A percentile compares a stretch with the other conserved stretches of the same genome.
These are phyloP conservation scores for Melocanna baccifera DNA, from an alignment of 176 grass and related monocot species.

Conservation along the genomic window DNA sequence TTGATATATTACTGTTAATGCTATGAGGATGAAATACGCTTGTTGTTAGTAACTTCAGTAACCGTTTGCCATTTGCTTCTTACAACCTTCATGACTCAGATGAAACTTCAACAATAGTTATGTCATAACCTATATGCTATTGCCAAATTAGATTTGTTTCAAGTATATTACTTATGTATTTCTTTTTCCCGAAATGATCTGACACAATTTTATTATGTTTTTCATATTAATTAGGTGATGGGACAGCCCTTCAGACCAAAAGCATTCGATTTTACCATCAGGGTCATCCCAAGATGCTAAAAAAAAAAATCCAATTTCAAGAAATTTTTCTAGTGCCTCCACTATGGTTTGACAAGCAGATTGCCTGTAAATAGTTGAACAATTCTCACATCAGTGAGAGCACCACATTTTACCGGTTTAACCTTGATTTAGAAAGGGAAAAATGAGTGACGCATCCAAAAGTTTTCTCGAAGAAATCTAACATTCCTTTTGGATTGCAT, in stretches of 20 bases:
- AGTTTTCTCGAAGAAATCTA: neutral
- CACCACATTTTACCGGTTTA: neutral
- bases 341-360: conserved; percentile 19
- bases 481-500: neutral
- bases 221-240: conserved; percentile 39
- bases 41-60: neutral
- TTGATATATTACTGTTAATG: neutral
- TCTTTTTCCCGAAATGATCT: neutral
- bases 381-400: neutral
- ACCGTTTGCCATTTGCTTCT: neutral
- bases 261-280: conserved; percentile 24
- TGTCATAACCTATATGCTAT: neutral
- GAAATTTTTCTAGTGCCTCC: conserved; percentile 31
- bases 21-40: neutral
- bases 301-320: conserved; percentile 45
- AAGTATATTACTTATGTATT: neutral
- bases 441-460: neutral
- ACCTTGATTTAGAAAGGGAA: neutral
- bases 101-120: neutral
- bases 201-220: neutral
- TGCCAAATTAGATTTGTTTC: neutral
- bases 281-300: conserved; percentile 42
- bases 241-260: conserved; percentile 37
- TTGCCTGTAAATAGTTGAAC: conserved; percentile 7
- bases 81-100: neutral